Evolutionary conservation across 768 basidiomycete species (phyloP).

Genomic region (Myochromella boudieri): DNA sequence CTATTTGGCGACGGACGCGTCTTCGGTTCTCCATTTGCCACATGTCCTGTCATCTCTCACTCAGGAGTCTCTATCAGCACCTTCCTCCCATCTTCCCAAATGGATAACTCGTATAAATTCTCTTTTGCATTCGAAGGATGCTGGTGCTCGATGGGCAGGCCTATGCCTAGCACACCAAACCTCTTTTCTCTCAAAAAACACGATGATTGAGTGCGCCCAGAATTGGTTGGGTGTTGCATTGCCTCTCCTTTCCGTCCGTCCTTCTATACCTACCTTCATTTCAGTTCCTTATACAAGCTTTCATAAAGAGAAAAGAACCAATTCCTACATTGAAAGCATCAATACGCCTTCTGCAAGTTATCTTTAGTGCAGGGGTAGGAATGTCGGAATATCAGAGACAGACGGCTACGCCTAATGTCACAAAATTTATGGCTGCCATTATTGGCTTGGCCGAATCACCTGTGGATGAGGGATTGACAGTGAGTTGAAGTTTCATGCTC

Average conservation of each 20-base stretch:
- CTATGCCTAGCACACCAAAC: conserved; percentile 73
- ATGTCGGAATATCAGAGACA: conserved; percentile 84
- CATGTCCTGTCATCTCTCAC: conserved; percentile 58
- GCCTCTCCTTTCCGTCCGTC: conserved; percentile 70
- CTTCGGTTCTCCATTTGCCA: conserved; percentile 57
- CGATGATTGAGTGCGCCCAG: conserved; percentile 71
- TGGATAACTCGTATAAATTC: conserved; percentile 76
- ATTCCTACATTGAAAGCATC: conserved; percentile 58
- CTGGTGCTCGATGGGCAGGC: conserved; percentile 80
- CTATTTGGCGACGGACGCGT: conserved; percentile 69
- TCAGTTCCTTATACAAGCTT: conserved; percentile 22
- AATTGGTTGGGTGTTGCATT: conserved; percentile 68
- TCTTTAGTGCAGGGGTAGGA: conserved; percentile 61
- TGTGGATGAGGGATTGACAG: conserved; percentile 53
- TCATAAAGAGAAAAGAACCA: conserved; percentile 66
- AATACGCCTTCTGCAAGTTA: conserved; percentile 59
- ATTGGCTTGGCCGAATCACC: conserved; percentile 55
- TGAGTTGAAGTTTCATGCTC: conserved; percentile 24
- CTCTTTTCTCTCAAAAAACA: conserved; percentile 50
- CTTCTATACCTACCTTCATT: conserved; percentile 19
- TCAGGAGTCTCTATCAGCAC: conserved; percentile 42
- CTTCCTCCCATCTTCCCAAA: conserved; percentile 70
- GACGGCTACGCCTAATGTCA: conserved; percentile 65
- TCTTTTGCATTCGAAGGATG: conserved; percentile 73
- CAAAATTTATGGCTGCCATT: conserved; percentile 66